Percentiles rank a stretch among this genome's conserved stretches.
Evolutionary conservation across 345 rosid species (phyloP).

Genomic region (Barbarea vulgaris): DNA sequence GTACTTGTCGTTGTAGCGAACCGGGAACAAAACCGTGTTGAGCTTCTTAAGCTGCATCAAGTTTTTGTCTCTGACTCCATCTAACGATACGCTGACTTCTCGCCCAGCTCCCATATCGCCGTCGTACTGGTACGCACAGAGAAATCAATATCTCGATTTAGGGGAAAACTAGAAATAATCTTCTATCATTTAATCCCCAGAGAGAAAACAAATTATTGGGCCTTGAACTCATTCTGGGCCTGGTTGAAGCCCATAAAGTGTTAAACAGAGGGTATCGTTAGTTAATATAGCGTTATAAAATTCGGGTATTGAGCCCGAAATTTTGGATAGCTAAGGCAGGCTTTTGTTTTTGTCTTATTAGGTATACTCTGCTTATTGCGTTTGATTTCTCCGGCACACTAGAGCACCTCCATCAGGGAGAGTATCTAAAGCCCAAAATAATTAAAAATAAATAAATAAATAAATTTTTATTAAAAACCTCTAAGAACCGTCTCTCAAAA

Average conservation of each 20-base stretch:
- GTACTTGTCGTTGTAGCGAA: constrained; percentile 92
- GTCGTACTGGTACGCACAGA: constrained; percentile 16
- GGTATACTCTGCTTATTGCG: no score
- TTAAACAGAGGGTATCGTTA: no score
- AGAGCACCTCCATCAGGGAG: no score
- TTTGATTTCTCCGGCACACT: no score
- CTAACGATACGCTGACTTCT: constrained; percentile 74
- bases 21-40: constrained; percentile 87
- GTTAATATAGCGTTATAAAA: no score
- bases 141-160: neutral
- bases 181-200: neutral
- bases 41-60: constrained; percentile 97
- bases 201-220: neutral
- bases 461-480: no score
- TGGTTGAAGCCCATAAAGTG: neutral
- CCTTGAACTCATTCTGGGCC: neutral
- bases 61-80: constrained; percentile 96
- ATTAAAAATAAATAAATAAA: no score
- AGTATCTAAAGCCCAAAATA: no score
- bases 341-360: no score
- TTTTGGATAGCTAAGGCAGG: no score
- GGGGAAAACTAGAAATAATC: neutral
- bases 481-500: no score
- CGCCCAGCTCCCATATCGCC: constrained; percentile 77
- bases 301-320: no score